A percentile compares a stretch with the other conserved stretches of the same genome.
These are phyloP conservation scores for Microbotryomycetes sp. DNA, from an alignment of 1,284 basidiomycete genomes.

Conservation along the genomic window DNA sequence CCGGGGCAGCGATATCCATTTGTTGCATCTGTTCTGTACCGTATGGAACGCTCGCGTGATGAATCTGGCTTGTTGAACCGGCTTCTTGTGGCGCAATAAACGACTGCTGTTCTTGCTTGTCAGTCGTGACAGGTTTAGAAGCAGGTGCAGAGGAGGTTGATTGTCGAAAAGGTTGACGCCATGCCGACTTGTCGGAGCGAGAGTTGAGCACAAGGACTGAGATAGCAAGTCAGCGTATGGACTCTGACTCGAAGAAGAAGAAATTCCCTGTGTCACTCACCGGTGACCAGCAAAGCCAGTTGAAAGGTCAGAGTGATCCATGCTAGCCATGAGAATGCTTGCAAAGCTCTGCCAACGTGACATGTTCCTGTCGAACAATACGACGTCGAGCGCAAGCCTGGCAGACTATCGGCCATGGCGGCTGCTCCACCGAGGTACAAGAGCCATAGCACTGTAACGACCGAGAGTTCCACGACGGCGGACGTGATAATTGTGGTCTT, in stretches of 20 bases:
- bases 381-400: background rate
- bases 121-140: too few species aligned
- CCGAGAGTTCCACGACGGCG: background rate
- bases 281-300: constrained; percentile 10
- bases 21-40: too few species aligned
- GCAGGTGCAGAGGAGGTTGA: too few species aligned
- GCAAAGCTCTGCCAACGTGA: constrained; percentile 1
- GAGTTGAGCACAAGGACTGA: constrained; percentile 11
- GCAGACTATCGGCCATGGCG: constrained; percentile 4
- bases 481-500: background rate
- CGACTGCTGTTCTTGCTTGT: too few species aligned
- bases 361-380: constrained; percentile 4
- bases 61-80: too few species aligned
- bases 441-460: background rate
- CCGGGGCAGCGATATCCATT: too few species aligned
- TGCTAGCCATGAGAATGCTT: constrained; percentile 20
- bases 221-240: background rate
- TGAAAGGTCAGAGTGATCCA: constrained; percentile 9
- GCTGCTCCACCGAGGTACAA: background rate
- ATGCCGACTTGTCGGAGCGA: constrained; percentile 7
- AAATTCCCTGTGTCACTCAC: too few species aligned
- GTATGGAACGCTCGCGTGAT: too few species aligned
- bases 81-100: too few species aligned
- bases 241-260: too few species aligned
- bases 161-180: background rate